phyloP scores from a whole-genome alignment of 441 rosid genomes.

The Pelargonium australe region DNA sequence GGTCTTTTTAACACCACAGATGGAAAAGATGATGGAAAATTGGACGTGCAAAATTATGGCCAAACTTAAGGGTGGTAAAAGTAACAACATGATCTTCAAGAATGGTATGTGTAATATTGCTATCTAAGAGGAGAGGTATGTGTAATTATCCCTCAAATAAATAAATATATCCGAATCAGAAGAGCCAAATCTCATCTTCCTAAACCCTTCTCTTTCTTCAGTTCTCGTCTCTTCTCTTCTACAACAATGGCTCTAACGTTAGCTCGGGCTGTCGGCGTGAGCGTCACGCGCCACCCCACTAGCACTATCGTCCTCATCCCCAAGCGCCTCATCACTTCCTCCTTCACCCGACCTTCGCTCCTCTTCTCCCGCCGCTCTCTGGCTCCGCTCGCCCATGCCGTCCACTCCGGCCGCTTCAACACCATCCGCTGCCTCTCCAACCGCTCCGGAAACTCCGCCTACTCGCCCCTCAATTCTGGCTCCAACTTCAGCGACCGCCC shows the following conservation, averaged over 20 bases:
- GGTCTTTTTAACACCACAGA: no score
- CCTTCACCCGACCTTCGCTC: constrained; percentile 37
- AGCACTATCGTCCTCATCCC: constrained; percentile 21
- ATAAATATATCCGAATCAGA: neutral
- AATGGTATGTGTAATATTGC: no score
- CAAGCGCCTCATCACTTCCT: constrained; percentile 35
- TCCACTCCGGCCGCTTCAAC: constrained; percentile 39
- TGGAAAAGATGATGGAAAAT: no score
- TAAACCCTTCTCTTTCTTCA: constrained; percentile 3
- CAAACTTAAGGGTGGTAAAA: no score
- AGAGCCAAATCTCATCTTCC: constrained; percentile 10
- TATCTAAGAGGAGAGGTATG: no score
- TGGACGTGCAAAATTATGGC: no score
- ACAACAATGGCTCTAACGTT: constrained; percentile 64
- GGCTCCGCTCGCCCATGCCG: constrained; percentile 38
- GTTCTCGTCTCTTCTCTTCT: neutral
- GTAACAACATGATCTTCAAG: no score
- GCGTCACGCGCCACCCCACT: constrained; percentile 37
- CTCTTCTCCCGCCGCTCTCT: constrained; percentile 37
- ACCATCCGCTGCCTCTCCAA: constrained; percentile 61
- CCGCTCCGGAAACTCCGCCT: constrained; percentile 60
- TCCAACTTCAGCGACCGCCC: constrained; percentile 91
- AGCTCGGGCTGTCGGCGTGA: constrained; percentile 33
- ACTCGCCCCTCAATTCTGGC: constrained; percentile 78
- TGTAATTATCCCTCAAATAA: no score